These are phyloP conservation scores for Bolboschoenus planiculmis DNA, from an alignment of 176 grass and related monocot genomes.

Conservation along the genomic window DNA sequence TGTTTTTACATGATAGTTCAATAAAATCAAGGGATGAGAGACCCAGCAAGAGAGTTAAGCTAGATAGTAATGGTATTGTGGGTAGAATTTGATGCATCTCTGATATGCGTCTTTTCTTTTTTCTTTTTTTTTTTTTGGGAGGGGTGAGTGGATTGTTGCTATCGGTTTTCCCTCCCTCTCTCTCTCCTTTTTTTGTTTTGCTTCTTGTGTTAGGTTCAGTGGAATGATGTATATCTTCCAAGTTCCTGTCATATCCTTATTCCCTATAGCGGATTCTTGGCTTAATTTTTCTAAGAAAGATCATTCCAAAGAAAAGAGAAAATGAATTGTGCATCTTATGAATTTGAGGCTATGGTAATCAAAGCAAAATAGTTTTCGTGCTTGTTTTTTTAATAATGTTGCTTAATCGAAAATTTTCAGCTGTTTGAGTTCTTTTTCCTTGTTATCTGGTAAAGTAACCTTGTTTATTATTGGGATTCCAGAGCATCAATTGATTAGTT, in stretches of 20 bases:
- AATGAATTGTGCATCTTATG: background rate
- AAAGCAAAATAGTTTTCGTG: background rate
- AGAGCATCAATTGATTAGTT: background rate
- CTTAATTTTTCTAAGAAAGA: background rate
- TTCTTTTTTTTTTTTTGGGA: conserved; percentile 32
- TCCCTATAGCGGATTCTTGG: background rate
- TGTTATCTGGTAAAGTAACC: background rate
- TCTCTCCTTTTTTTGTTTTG: background rate
- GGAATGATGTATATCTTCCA: background rate
- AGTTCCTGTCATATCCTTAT: background rate
- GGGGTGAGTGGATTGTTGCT: background rate
- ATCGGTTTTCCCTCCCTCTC: background rate
- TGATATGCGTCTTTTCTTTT: conserved; percentile 24
- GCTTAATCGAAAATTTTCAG: background rate
- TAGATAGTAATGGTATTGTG: conserved; percentile 63
- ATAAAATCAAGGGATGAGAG: conserved; percentile 34
- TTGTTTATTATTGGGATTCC: background rate
- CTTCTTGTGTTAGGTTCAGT: background rate
- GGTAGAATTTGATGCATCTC: conserved; percentile 37
- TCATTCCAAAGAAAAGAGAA: background rate
- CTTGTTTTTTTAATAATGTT: background rate
- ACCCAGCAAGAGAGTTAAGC: conserved; percentile 68
- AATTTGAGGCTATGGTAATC: background rate
- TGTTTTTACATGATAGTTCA: conserved; percentile 63
- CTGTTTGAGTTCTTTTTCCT: background rate